A percentile compares a stretch with the other conserved stretches of the same genome.
These are phyloP conservation scores for Fusarium torulosum DNA, from an alignment of 2,329 filamentous ascomycete species.

Conservation along the genomic window DNA sequence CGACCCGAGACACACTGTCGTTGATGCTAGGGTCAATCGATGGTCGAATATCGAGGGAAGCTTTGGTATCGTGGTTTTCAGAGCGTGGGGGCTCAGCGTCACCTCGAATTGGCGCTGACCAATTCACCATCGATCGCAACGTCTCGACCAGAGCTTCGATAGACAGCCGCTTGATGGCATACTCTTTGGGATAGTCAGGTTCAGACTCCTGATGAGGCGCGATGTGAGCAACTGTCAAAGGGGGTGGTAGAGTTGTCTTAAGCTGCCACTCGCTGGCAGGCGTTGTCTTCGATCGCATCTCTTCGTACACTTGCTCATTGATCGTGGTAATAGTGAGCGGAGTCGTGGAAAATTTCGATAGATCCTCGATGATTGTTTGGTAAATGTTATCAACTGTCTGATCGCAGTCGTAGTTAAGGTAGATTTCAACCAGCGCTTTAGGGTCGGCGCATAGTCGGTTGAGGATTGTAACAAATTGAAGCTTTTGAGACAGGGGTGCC, in stretches of 20 bases:
- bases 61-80: slow-evolving; percentile 53
- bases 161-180: slow-evolving; percentile 89
- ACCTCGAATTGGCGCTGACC: slow-evolving; percentile 77
- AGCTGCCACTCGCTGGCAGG: slow-evolving; percentile 84
- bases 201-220: slow-evolving; percentile 70
- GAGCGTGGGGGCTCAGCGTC: slow-evolving; percentile 59
- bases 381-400: slow-evolving; percentile 97
- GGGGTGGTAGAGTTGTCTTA: slow-evolving; percentile 85
- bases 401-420: slow-evolving; percentile 98
- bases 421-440: slow-evolving; percentile 90
- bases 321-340: slow-evolving; percentile 79
- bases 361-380: slow-evolving; percentile 92
- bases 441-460: slow-evolving; percentile 88
- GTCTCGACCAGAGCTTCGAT: slow-evolving; percentile 91
- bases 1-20: slow-evolving; percentile 71
- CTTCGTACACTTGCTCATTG: slow-evolving; percentile 89
- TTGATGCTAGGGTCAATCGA: slow-evolving; percentile 77
- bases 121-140: slow-evolving; percentile 89
- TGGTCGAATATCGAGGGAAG: slow-evolving; percentile 60
- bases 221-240: slow-evolving; percentile 84
- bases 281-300: slow-evolving; percentile 74
- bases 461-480: slow-evolving; percentile 89
- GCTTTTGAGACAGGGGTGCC: slow-evolving; percentile 89
- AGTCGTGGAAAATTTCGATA: slow-evolving; percentile 86
- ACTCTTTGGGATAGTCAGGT: slow-evolving; percentile 85